Conservation (phyloP, 2,329 filamentous ascomycete species). For the Eurotiales sp. region DNA sequence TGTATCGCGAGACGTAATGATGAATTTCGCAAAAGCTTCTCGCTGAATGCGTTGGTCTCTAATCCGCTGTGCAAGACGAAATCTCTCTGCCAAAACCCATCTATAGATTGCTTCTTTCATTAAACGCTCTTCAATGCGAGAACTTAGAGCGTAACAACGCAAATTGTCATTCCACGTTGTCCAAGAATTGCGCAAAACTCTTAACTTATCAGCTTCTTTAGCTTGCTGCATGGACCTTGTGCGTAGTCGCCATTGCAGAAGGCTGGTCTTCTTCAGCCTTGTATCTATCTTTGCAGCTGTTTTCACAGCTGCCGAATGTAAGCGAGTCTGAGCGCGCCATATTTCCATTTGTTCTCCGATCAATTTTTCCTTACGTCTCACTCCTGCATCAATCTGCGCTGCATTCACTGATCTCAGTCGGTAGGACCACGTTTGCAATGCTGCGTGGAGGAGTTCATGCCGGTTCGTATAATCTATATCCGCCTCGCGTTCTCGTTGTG, state of each 20-base stretch:
- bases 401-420: conserved; percentile 26
- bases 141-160: conserved; percentile 50
- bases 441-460: conserved; percentile 24
- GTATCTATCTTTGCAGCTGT: conserved; percentile 44
- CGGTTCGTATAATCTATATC: conserved; percentile 34
- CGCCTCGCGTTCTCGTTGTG: conserved; percentile 36
- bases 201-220: conserved; percentile 46
- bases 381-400: conserved; percentile 29
- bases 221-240: conserved; percentile 46
- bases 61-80: conserved; percentile 36
- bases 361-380: conserved; percentile 28
- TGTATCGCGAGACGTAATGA: conserved; percentile 34
- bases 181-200: conserved; percentile 56
- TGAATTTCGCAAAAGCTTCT: conserved; percentile 37
- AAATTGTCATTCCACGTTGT: conserved; percentile 61
- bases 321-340: conserved; percentile 40
- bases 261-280: conserved; percentile 44
- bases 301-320: conserved; percentile 40
- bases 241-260: conserved; percentile 50
- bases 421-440: conserved; percentile 34
- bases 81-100: conserved; percentile 55
- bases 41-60: conserved; percentile 38
- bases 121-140: conserved; percentile 54
- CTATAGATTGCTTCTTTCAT: conserved; percentile 56
- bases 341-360: conserved; percentile 37